Base-by-base conservation (phyloP, 257 asterid genomes). In the Jaltomata sinuosa region DNA sequence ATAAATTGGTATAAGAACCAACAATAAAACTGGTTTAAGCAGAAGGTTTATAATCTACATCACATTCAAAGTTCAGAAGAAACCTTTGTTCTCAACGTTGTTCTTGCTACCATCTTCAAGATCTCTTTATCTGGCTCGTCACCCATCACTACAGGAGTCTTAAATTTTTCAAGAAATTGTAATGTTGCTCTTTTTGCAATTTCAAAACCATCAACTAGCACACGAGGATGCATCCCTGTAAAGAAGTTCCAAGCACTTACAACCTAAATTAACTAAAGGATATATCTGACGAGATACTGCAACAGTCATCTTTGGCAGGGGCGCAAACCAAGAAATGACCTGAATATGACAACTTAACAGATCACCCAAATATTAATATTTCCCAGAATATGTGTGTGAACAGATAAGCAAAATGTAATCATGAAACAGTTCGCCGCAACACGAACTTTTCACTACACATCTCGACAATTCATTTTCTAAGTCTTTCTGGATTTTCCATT, bases 171-270 rank as follows among this genome's bases (percentile, higher is more conserved):
- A 86, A 97, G 94, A 91, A 93, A 97, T 83, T 91, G 94, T 18
- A 97, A 89, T 62, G 98, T 94, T 79, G 97, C 99, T 88, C 94
- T 91, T 88, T 97, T 97, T 40, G 99, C 99, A 59, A 97, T 94
- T 88, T 97, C 99, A 86, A 94, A 94, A 54, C 99, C 99, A 94
- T 97, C 99, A 76, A 94, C 99, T 53, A 97, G 88, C 72, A 97
- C 97, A 78, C 98, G 99, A 27, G 99, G 99, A 91, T 97, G 99
- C 96, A 93, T 93, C 86, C 99, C 99, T 97, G 92, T 80, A 93
- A 74, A 81, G 32, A 74, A 82, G 38, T 27, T 25, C 16, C 29
- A 62, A 49, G 27, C 79, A 57, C 68, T 59, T 59, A 71, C 53
- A 47, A 61, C 79, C 10, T 79, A 84, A 54, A 85, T 79, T 74